Evolutionary conservation across 2,329 filamentous ascomycete species (phyloP), one percentile per base, ranked within the genome.

Genomic region (Cordyceps sp.): DNA sequence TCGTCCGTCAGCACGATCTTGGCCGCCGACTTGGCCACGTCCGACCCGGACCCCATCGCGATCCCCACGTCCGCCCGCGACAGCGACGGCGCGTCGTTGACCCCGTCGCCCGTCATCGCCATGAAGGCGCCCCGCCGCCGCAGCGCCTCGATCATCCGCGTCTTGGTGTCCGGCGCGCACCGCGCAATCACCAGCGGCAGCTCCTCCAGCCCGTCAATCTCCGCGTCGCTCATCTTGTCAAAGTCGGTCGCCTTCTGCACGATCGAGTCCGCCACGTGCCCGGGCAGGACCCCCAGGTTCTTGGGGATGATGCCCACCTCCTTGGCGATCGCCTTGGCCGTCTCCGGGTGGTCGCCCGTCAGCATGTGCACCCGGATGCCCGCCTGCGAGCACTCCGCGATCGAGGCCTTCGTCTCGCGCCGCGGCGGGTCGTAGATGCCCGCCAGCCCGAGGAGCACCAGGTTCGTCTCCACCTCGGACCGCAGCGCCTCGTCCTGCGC

Each of bases 21-120:
- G 14, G 77, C 68, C 0, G 82, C 82, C 27, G 78, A 80, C 53
- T 90, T 92, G 38, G 83, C 83, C 6, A 92, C 83, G 43, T 90
- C 83, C 10, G 77, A 84, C 2, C 83, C 83, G 12, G 78, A 76
- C n/a, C 83, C 83, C 83, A 92, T 92, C 33, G 82, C 82, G 41
- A 90, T 93, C 40, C 81, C 83, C 6, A 93, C 81, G 46, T 93
- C 84, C 3, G 82, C 78, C 28, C 72, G 69, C 43, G 82, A 81
- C 22, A 92, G 64, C 5, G 80, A 84, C 0, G 83, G 83, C 2
- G 80, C 80, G 47, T 92, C 83, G 47, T 92, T 92, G 39, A 90
- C 83, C 29, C 83, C 83, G 44, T 92, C 83, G 36, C 83, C 83
- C 14, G 82, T 90, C 82, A 92, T 90, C 36, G 82, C 82, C 52